These are phyloP conservation scores for Botrytis fabae DNA, from an alignment of 2,329 filamentous ascomycete genomes.

Conservation along the genomic window DNA sequence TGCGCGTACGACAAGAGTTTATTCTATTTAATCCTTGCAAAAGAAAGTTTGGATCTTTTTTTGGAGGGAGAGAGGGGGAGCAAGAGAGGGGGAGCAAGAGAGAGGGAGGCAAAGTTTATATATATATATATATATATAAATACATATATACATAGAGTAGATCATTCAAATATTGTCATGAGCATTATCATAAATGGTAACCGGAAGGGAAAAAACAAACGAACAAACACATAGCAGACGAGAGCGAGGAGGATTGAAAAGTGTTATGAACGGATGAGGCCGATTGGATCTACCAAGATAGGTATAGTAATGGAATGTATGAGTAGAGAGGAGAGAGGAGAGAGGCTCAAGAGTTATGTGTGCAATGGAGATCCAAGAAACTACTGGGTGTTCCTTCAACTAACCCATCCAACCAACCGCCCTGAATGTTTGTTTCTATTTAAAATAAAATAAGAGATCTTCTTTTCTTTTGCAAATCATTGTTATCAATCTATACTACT, in stretches of 20 bases:
- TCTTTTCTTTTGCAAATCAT: background rate
- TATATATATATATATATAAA: background rate
- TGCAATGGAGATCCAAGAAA: background rate
- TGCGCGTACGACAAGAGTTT: slow-evolving; percentile 13
- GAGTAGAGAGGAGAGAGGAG: background rate
- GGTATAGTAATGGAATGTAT: background rate
- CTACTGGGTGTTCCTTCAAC: background rate
- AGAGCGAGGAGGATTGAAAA: background rate
- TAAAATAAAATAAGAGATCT: background rate
- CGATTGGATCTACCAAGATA: background rate
- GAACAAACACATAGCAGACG: background rate
- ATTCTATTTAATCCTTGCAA: background rate
- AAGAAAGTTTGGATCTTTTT: background rate
- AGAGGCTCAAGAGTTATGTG: background rate
- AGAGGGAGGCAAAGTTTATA: background rate
- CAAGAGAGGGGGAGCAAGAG: background rate
- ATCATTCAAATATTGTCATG: background rate
- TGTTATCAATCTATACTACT: background rate
- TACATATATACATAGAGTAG: background rate
- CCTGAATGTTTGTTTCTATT: background rate
- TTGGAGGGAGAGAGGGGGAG: background rate
- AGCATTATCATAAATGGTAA: background rate
- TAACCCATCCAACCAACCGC: background rate
- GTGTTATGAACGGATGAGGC: background rate
- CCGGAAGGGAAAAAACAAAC: background rate